Percentiles rank a stretch among this genome's conserved stretches.
phyloP scores from a whole-genome alignment of 2,329 filamentous ascomycete genomes.

The Dactylellina drechsleri region DNA sequence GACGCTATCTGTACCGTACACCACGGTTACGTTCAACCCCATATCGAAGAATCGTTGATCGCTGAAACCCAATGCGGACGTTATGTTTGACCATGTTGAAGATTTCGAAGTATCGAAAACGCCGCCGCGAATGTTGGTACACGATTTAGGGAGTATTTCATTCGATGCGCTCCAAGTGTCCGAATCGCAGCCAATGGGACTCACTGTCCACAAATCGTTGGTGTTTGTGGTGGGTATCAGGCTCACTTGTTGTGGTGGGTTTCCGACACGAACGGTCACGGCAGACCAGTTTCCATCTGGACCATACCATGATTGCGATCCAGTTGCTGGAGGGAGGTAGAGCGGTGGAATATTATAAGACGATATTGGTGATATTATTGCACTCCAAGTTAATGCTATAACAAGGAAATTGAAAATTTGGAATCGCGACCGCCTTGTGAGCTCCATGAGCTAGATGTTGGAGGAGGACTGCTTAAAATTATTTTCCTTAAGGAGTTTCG shows the following conservation, averaged over 20 bases:
- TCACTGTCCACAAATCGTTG: slow-evolving; percentile 30
- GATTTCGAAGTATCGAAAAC: slow-evolving; percentile 32
- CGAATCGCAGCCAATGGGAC: slow-evolving; percentile 18
- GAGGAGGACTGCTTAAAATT: too few relatives aligned
- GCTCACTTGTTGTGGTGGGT: slow-evolving; percentile 30
- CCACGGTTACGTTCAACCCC: slow-evolving; percentile 23
- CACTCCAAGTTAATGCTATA: too few relatives aligned
- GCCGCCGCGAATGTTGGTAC: slow-evolving; percentile 19
- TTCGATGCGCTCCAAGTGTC: slow-evolving; percentile 15
- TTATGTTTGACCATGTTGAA: slow-evolving; percentile 30
- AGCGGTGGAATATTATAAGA: slow-evolving; percentile 20
- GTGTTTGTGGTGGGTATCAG: slow-evolving; percentile 27
- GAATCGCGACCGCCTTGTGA: too few relatives aligned
- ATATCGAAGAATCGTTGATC: slow-evolving; percentile 36
- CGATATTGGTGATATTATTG: neutral
- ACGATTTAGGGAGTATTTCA: neutral
- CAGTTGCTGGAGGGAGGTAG: slow-evolving; percentile 25
- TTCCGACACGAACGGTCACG: slow-evolving; percentile 39
- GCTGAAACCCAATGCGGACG: slow-evolving; percentile 12
- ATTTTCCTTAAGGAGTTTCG: too few relatives aligned
- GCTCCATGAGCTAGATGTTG: too few relatives aligned
- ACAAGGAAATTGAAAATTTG: neutral
- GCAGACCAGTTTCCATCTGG: slow-evolving; percentile 51
- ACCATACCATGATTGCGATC: slow-evolving; percentile 37
- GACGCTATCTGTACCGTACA: slow-evolving; percentile 33